phyloP scores from a whole-genome alignment of 2,329 filamentous ascomycete genomes.

The Endocalyx cinctus region DNA sequence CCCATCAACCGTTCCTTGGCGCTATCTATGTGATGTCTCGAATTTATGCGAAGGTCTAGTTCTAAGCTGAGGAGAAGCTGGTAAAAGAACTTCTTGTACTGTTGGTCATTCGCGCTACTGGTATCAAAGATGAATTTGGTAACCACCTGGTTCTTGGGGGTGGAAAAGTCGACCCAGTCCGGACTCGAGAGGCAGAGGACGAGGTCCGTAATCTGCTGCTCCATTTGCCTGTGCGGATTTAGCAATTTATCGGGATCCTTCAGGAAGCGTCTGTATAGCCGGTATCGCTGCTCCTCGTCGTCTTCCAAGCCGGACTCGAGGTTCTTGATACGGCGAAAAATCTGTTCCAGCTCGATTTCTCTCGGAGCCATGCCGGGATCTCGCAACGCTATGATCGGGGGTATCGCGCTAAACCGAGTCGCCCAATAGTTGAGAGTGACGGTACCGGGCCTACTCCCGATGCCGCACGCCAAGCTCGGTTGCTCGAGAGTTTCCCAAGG shows the following conservation, averaged over 20 bases:
- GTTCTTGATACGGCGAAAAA: constrained; percentile 56
- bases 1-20: constrained; percentile 60
- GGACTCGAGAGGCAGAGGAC: constrained; percentile 64
- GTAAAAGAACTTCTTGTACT: constrained; percentile 67
- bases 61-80: constrained; percentile 72
- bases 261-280: constrained; percentile 64
- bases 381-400: constrained; percentile 52
- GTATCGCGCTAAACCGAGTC: constrained; percentile 51
- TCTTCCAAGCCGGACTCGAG: constrained; percentile 48
- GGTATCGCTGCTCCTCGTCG: constrained; percentile 54
- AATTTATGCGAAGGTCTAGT: constrained; percentile 65
- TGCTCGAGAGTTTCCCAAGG: constrained; percentile 73
- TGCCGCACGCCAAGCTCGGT: constrained; percentile 65
- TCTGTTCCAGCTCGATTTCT: constrained; percentile 52
- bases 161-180: constrained; percentile 70
- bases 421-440: constrained; percentile 69
- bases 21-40: constrained; percentile 53
- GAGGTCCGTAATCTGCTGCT: constrained; percentile 68
- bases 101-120: constrained; percentile 47
- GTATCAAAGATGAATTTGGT: constrained; percentile 68
- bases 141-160: constrained; percentile 65
- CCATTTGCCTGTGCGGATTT: constrained; percentile 58
- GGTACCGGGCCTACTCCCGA: constrained; percentile 63
- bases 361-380: constrained; percentile 57
- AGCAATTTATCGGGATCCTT: constrained; percentile 61